A percentile compares a stretch with the other conserved stretches of the same genome.
Conservation (phyloP, 2,329 filamentous ascomycete species). For the Thielaviopsis ethacetica region DNA sequence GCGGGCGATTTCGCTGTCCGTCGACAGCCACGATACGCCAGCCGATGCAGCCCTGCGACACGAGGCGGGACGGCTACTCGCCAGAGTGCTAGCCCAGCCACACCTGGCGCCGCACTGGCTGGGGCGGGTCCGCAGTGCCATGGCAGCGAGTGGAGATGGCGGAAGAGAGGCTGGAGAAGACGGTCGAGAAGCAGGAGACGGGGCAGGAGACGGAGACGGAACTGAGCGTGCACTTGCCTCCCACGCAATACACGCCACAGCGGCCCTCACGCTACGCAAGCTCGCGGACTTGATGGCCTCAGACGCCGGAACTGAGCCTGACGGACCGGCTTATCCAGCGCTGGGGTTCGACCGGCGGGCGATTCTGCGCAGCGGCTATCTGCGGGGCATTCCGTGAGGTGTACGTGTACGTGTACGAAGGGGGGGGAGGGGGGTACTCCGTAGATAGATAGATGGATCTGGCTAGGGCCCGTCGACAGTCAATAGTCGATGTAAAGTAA, state of each 20-base stretch:
- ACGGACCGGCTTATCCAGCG: slow-evolving; percentile 23
- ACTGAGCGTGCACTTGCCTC: background rate
- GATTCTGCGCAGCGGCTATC: slow-evolving; percentile 24
- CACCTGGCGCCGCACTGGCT: background rate
- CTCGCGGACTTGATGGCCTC: slow-evolving; percentile 11
- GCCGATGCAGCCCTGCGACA: slow-evolving; percentile 32
- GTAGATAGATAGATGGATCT: no score
- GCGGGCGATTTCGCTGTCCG: slow-evolving; percentile 28
- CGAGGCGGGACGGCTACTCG: slow-evolving; percentile 38
- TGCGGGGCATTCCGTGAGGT: slow-evolving; percentile 15
- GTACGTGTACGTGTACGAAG: no score
- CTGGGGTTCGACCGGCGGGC: slow-evolving; percentile 25
- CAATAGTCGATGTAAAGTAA: no score
- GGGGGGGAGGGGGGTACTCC: no score
- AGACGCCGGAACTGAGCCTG: slow-evolving; percentile 16
- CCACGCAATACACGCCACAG: background rate
- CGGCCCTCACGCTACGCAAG: background rate
- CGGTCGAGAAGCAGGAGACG: background rate
- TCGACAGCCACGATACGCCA: background rate
- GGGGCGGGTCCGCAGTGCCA: background rate
- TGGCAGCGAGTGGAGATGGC: background rate
- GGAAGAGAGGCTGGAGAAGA: no score
- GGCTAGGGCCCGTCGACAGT: no score
- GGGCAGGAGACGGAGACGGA: background rate
- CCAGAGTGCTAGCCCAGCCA: slow-evolving; percentile 29